phyloP scores from a whole-genome alignment of 2,329 filamentous ascomycete genomes.

The Macrophomina phaseolina region DNA sequence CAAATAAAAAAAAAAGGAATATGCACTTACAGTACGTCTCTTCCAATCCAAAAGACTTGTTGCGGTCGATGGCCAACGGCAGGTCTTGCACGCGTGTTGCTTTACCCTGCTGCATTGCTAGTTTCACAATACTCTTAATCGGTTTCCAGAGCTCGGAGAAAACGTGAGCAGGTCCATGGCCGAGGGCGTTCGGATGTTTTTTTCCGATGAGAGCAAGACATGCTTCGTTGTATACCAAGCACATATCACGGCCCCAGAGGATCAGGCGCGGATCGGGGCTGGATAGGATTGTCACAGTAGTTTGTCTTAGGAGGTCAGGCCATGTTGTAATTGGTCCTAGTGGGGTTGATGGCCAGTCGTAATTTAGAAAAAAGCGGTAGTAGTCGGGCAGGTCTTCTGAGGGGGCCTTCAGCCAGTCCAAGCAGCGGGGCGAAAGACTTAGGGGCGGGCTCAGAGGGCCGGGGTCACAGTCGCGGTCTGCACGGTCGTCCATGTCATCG shows the following conservation, averaged over 20 bases:
- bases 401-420: conserved; percentile 17
- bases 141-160: conserved; percentile 24
- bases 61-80: conserved; percentile 14
- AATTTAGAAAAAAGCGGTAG: conserved; percentile 10
- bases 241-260: conserved; percentile 62
- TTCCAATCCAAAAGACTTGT: conserved; percentile 9
- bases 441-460: neutral
- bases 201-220: conserved; percentile 70
- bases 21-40: conserved; percentile 27
- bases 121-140: conserved; percentile 17
- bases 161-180: conserved; percentile 38
- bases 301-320: conserved; percentile 70
- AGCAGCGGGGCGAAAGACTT: neutral
- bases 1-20: neutral
- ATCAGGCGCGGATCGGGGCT: conserved; percentile 62
- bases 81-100: conserved; percentile 20
- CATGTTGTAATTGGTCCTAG: conserved; percentile 75
- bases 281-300: conserved; percentile 76
- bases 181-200: conserved; percentile 76
- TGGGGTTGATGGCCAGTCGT: conserved; percentile 72
- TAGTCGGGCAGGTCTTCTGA: conserved; percentile 1
- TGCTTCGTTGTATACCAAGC: conserved; percentile 70
- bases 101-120: conserved; percentile 25
- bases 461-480: too few species aligned
- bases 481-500: neutral